These are phyloP conservation scores for Backusella luteola DNA, from an alignment of 192 early-diverging fungal genomes.

Conservation along the genomic window DNA sequence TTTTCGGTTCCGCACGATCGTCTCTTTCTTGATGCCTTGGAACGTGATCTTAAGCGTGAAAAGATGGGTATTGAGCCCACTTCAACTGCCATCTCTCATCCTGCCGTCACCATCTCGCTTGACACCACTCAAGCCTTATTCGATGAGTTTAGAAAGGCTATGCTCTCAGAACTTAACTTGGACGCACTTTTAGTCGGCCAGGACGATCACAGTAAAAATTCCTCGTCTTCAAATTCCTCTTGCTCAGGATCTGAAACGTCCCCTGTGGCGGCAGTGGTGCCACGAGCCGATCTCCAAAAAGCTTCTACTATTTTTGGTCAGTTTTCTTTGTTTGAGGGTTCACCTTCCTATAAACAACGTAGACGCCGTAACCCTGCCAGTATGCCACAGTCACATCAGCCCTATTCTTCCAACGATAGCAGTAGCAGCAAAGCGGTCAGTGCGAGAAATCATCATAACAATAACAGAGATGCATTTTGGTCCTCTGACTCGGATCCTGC, in stretches of 20 bases:
- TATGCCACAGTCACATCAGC: neutral
- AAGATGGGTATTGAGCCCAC: constrained; percentile 80
- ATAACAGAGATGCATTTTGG: constrained; percentile 2
- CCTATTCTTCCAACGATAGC: neutral
- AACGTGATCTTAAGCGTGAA: constrained; percentile 95
- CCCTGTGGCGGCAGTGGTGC: neutral
- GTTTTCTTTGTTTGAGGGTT: constrained; percentile 67
- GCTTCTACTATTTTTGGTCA: constrained; percentile 41
- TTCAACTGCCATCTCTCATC: constrained; percentile 66
- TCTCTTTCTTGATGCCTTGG: constrained; percentile 93
- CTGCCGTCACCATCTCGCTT: constrained; percentile 58
- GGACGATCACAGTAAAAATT: neutral
- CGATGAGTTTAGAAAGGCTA: constrained; percentile 61
- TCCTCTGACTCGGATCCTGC: neutral
- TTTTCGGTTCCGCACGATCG: constrained; percentile 93
- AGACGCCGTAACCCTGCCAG: constrained; percentile 47
- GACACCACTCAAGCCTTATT: constrained; percentile 58
- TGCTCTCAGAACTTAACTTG: constrained; percentile 57
- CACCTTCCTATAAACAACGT: constrained; percentile 73
- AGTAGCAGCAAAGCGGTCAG: neutral
- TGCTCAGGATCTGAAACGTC: neutral
- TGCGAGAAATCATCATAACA: constrained; percentile 3
- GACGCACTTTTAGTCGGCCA: constrained; percentile 75
- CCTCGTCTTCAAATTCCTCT: neutral
- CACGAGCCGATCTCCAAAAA: constrained; percentile 1